Conservation (phyloP, 805 yeast species). For the Pichia cabralensis region DNA sequence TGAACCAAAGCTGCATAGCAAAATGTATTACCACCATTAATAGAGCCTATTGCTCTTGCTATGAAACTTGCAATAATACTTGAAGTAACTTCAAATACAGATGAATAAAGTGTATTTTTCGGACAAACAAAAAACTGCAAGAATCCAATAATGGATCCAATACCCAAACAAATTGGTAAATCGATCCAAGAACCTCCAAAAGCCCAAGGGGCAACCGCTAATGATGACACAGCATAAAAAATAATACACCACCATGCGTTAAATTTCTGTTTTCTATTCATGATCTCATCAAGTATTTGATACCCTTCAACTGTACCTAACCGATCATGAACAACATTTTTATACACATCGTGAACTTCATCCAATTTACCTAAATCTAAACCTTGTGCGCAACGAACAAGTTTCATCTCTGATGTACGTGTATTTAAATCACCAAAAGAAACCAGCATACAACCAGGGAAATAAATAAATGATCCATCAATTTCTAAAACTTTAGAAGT, state of each 20-base stretch:
- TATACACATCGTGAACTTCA: conserved; percentile 75
- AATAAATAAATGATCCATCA: conserved; percentile 84
- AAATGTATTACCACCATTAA: conserved; percentile 49
- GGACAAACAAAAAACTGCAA: conserved; percentile 77
- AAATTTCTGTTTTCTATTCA: conserved; percentile 50
- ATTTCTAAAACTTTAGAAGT: conserved; percentile 88
- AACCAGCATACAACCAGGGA: conserved; percentile 93
- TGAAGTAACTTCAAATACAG: conserved; percentile 88
- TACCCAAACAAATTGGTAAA: conserved; percentile 69
- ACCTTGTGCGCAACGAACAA: conserved; percentile 86
- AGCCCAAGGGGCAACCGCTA: conserved; percentile 78
- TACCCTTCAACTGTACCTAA: conserved; percentile 85
- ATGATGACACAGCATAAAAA: conserved; percentile 71
- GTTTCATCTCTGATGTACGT: conserved; percentile 87
- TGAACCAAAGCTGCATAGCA: conserved; percentile 88
- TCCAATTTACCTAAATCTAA: conserved; percentile 71
- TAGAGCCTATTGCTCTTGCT: conserved; percentile 85
- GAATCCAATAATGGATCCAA: conserved; percentile 77
- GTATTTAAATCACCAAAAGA: conserved; percentile 92
- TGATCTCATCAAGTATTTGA: conserved; percentile 53
- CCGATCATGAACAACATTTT: conserved; percentile 81
- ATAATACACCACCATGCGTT: conserved; percentile 72
- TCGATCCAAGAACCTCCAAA: conserved; percentile 86
- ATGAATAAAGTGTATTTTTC: conserved; percentile 69
- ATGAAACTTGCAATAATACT: conserved; percentile 80